phyloP scores from a whole-genome alignment of 768 basidiomycete species.

The Crucibulum laeve region DNA sequence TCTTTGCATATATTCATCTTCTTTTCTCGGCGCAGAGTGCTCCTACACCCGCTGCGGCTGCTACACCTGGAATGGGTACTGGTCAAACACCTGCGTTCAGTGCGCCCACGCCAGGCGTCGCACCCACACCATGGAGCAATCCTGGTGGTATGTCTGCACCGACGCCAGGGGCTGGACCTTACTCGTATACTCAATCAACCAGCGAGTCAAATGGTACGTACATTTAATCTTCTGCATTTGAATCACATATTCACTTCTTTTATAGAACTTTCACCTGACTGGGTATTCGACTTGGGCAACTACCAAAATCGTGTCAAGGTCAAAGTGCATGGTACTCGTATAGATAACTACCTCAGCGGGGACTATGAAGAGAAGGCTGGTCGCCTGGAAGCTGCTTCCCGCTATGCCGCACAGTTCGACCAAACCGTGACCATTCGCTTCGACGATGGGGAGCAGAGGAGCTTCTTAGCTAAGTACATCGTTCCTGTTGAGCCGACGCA shows the following conservation, averaged over 20 bases:
- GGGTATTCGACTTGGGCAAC: conserved; percentile 33
- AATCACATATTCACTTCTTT: conserved; percentile 4
- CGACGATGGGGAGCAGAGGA: conserved; percentile 21
- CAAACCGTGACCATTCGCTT: conserved; percentile 30
- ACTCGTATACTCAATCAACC: conserved; percentile 3
- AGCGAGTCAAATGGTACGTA: conserved; percentile 1
- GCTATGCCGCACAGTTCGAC: conserved; percentile 24
- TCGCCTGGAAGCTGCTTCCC: conserved; percentile 25
- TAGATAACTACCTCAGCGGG: conserved; percentile 28
- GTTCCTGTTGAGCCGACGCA: conserved; percentile 20
- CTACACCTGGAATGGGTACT: conserved; percentile 33
- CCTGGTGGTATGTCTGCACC: conserved; percentile 1
- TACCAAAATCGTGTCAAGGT: conserved; percentile 34
- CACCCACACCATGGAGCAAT: conserved; percentile 2
- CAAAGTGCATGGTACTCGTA: conserved; percentile 28
- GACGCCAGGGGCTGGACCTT: conserved; percentile 8
- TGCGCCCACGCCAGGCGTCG: conserved; percentile 30
- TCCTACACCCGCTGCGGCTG: conserved; percentile 47
- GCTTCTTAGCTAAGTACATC: conserved; percentile 23
- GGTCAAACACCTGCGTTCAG: conserved; percentile 30
- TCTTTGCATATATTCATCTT: neutral
- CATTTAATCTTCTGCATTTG: neutral
- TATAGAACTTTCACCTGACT: conserved; percentile 31
- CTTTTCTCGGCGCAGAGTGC: too few relatives aligned
- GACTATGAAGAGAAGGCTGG: conserved; percentile 27